Evolutionary conservation across 305 asterid species (phyloP).

Genomic region (Fraxinus paxiana): DNA sequence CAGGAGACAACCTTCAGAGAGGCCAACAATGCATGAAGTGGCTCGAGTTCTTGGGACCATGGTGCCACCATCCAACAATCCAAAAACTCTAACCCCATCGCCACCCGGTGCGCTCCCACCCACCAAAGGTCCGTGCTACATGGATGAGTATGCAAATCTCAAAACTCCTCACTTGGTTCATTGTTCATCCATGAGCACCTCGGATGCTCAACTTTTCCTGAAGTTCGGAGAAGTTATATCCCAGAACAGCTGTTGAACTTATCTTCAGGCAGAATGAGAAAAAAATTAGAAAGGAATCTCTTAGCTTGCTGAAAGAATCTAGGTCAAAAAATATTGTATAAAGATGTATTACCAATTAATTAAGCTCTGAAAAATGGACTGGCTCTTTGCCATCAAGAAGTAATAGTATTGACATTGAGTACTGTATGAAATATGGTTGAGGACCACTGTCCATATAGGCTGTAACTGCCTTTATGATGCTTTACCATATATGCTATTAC

Average conservation of each 20-base stretch:
- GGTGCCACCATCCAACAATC: conserved; percentile 35
- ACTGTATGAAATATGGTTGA: neutral
- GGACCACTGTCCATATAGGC: neutral
- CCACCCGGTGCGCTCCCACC: conserved; percentile 33
- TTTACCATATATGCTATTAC: neutral
- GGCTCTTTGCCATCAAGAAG: neutral
- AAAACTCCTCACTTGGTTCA: conserved; percentile 81
- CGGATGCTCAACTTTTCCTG: conserved; percentile 63
- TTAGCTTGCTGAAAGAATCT: neutral
- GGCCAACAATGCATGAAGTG: conserved; percentile 93
- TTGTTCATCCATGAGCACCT: conserved; percentile 80
- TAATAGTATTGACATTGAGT: neutral
- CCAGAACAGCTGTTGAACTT: conserved; percentile 32
- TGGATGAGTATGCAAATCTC: conserved; percentile 81
- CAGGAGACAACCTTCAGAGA: conserved; percentile 69
- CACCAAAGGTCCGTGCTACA: conserved; percentile 54
- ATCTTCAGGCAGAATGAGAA: neutral
- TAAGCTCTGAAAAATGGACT: neutral
- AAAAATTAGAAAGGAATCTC: neutral
- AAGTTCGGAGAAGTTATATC: conserved; percentile 50
- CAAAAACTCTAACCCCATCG: conserved; percentile 19
- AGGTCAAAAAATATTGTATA: conserved; percentile 17
- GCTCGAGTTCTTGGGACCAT: conserved; percentile 68
- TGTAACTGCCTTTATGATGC: neutral
- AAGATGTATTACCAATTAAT: conserved; percentile 4